These are phyloP conservation scores for Coccomyxa subellipsoidea DNA, from an alignment of 163 green algal genomes.

Conservation along the genomic window DNA sequence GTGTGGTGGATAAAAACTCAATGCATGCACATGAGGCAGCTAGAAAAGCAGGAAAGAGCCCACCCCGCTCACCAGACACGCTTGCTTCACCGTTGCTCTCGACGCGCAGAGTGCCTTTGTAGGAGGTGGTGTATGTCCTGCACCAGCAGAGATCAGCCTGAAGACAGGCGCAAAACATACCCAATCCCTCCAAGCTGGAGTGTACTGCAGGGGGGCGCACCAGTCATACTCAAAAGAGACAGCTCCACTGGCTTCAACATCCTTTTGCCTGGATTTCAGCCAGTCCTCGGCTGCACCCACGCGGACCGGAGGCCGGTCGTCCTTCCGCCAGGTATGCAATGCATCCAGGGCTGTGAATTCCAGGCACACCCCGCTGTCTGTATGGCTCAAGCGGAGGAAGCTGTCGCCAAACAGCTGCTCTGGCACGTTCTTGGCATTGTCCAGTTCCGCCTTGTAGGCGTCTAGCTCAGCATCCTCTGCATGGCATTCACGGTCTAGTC, in stretches of 20 bases:
- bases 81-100: background rate
- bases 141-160: background rate
- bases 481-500: background rate
- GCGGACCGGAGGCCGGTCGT: conserved; percentile 54
- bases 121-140: conserved; percentile 92
- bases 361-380: conserved; percentile 54
- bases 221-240: conserved; percentile 80
- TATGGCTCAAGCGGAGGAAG: conserved; percentile 66
- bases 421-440: conserved; percentile 45
- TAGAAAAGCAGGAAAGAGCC: background rate
- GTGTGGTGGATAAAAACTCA: background rate
- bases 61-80: background rate
- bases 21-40: background rate
- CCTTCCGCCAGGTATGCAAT: conserved; percentile 54
- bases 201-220: conserved; percentile 19
- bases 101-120: conserved; percentile 52
- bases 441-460: conserved; percentile 31
- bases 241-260: conserved; percentile 63
- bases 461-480: conserved; percentile 37
- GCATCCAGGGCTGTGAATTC: conserved; percentile 75
- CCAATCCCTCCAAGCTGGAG: too few relatives aligned
- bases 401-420: conserved; percentile 87
- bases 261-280: conserved; percentile 51
- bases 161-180: too few relatives aligned
- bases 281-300: conserved; percentile 65